Percentiles rank a stretch among this genome's conserved stretches.
These are phyloP conservation scores for Clohesyomyces aquaticus DNA, from an alignment of 495 filamentous ascomycete genomes.

Conservation along the genomic window DNA sequence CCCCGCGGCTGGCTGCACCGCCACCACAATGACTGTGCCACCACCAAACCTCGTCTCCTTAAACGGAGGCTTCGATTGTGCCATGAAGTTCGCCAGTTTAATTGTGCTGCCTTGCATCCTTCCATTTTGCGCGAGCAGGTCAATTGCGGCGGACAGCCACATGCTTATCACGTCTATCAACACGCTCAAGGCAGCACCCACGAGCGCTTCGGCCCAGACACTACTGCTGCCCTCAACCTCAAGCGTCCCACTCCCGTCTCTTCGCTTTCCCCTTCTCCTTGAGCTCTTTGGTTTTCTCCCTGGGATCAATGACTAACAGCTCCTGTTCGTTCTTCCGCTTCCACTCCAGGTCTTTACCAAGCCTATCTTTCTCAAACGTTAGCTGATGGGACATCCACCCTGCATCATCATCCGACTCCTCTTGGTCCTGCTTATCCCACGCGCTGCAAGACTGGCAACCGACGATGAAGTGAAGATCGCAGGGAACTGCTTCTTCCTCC, in stretches of 20 bases:
- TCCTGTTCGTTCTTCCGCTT: conserved; percentile 87
- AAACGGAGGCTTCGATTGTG: neutral
- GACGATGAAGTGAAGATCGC: conserved; percentile 60
- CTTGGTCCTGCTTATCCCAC: conserved; percentile 63
- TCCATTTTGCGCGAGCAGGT: no score
- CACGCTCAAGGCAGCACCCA: no score
- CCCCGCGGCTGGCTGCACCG: neutral
- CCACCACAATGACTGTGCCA: conserved; percentile 4
- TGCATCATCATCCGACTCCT: conserved; percentile 62
- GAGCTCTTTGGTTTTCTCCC: conserved; percentile 78
- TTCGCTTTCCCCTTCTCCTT: conserved; percentile 34
- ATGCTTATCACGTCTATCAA: no score
- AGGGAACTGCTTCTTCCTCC: conserved; percentile 38
- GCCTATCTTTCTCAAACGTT: conserved; percentile 82
- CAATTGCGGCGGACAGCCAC: no score
- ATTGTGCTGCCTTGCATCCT: no score
- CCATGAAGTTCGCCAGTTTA: neutral
- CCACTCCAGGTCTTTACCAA: conserved; percentile 91
- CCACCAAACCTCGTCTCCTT: neutral
- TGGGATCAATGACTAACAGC: conserved; percentile 91
- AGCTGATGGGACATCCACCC: conserved; percentile 72
- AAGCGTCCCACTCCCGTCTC: conserved; percentile 23
- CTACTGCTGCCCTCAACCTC: conserved; percentile 10
- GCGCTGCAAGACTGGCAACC: conserved; percentile 87
- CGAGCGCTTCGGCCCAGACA: neutral